Base-by-base conservation (phyloP, 2,329 filamentous ascomycete species). In the Capronia americana region DNA sequence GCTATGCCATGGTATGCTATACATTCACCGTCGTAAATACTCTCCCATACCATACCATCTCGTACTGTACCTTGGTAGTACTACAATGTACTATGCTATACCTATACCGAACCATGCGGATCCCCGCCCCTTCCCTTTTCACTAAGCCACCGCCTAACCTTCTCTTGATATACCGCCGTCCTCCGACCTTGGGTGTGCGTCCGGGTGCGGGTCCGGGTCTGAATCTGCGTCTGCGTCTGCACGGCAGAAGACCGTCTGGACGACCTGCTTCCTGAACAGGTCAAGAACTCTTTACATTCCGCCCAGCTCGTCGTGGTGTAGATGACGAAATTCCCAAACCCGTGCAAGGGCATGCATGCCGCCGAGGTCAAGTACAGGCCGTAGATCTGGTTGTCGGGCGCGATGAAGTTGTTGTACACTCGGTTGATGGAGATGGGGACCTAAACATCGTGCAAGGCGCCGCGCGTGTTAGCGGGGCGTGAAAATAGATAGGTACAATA, bases 341-440 rank as follows among this genome's bases (percentile, higher is more conserved):
- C 67, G 55, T 69, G 67, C 20, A 69, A 48, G 3, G 67, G 67
- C n/a, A 69, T 66, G 48, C 67, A 69, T 4, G 57, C 24, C 20
- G 64, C 56, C 5, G 67, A 69, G 17, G 63, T 64, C 11, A 69
- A 46, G 28, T 69, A 69, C 0, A 69, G 67, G 20, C 63, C 61
- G 57, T 66, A 69, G 32, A 69, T 69, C 34, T 69, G 67, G 30
- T 64, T 23, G 57, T 64, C 48, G 11, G 67, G 67, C 20, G 61
- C 51, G 34, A 69, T 66, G 57, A 69, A 69, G 34, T 60, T 69
- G 41, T 69, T 69, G 57, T 69, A 69, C 17, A 69, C 64, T 46
- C 67, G 26, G 44, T 69, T 69, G 7, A 69, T 55, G 57, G 59
- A 64, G 50, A 66, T 69, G 38, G 67, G 67, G 26, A 69, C 57